Base-by-base conservation (phyloP, 2,329 filamentous ascomycete species). In the Tolypocladium cylindrosporum region DNA sequence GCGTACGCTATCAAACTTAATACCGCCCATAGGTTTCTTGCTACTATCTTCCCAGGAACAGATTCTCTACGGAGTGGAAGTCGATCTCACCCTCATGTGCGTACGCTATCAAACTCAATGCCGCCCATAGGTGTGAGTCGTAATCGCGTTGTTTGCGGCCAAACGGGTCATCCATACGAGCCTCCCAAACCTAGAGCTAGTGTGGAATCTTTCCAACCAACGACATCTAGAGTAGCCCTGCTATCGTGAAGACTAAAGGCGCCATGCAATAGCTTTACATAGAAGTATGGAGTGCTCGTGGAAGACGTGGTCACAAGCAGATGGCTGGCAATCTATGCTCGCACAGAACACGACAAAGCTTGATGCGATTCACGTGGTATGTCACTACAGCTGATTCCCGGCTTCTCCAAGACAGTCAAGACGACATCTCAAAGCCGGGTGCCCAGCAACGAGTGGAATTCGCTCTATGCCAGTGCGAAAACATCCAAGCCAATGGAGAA, bases 301-400 rank as follows among this genome's bases (percentile, higher is more conserved):
- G 16, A 14, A 34, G 9, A 31, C 19, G 16, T n/a, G 11, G 8
- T 34, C n/a, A n/a, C 19, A 43, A 31, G 27, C 14, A 10, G 10
- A n/a, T 6, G 16, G 5, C 3, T 31, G 14, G 27, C 24, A 19
- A 8, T 50, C 45, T 34, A 40, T 16, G 16, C 24, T 27, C 24
- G 24, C 24, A 27, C 45, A n/a, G 5, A 36, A 21, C 40, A 50
- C 27, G 7, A 36, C 27, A 36, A 36, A 21, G 31, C 2, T 13
- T 14, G 10, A 21, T n/a, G 9, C 21, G 10, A 21, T 21, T 34
- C 19, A 52, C 34, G 48, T 50, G 65, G 56, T 56, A 78, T 81
- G 78, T 81, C 73, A 77, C 79, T 80, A 80, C 79, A 80, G 78
- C 78, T 80, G 78, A 82, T 81, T 81, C 79, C 79, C 78, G 75